Conservation (phyloP, 2,329 filamentous ascomycete genomes). For the Laburnicola sp. region DNA sequence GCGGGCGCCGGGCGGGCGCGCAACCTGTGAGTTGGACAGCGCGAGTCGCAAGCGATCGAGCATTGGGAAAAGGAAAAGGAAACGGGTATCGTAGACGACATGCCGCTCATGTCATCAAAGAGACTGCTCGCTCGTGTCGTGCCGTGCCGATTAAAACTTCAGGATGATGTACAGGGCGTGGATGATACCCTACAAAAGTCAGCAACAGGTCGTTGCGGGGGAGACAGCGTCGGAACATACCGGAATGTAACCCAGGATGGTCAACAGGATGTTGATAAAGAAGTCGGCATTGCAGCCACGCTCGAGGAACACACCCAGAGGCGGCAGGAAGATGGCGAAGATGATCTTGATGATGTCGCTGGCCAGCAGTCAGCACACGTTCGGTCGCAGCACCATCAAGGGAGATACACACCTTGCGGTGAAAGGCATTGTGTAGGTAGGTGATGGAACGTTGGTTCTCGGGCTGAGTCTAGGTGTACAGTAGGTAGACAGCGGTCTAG, state of each 20-base stretch:
- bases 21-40: background rate
- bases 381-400: constrained; percentile 2
- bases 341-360: constrained; percentile 82
- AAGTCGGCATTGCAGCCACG: constrained; percentile 84
- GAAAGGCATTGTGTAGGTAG: constrained; percentile 59
- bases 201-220: constrained; percentile 8
- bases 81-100: constrained; percentile 42
- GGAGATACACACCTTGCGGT: constrained; percentile 55
- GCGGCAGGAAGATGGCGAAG: constrained; percentile 86
- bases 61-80: constrained; percentile 23
- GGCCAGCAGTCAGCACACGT: constrained; percentile 19
- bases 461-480: background rate
- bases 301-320: constrained; percentile 93
- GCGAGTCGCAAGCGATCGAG: background rate
- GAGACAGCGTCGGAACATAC: constrained; percentile 39
- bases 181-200: constrained; percentile 65
- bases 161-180: constrained; percentile 93
- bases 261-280: constrained; percentile 90
- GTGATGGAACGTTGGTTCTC: background rate
- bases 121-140: constrained; percentile 10
- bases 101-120: constrained; percentile 14
- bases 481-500: background rate
- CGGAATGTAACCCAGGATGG: constrained; percentile 62
- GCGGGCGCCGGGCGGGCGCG: background rate
- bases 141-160: constrained; percentile 67